Percentiles rank a stretch among this genome's conserved stretches.
phyloP scores from a whole-genome alignment of 169 alveolate genomes.

The Ichthyophthirius multifiliis region DNA sequence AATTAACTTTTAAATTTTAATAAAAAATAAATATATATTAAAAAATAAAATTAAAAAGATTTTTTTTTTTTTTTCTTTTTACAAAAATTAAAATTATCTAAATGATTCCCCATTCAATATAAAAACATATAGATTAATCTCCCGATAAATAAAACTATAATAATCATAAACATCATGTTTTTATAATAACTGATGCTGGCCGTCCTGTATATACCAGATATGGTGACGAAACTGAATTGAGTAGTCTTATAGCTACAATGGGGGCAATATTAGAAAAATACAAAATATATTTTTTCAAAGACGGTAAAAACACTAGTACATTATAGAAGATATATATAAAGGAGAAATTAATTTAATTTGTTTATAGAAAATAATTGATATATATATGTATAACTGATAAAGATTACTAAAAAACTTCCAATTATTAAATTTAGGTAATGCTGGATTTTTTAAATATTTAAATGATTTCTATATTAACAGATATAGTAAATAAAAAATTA shows the following conservation, averaged over 20 bases:
- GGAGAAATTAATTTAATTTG: slow-evolving; percentile 4
- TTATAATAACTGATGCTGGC: slow-evolving; percentile 64
- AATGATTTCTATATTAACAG: slow-evolving; percentile 37
- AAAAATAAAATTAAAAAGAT: too few relatives aligned
- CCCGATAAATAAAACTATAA: background rate
- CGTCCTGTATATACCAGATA: slow-evolving; percentile 68
- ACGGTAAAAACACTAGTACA: background rate
- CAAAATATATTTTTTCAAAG: slow-evolving; percentile 9
- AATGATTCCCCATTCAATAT: background rate
- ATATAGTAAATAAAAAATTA: slow-evolving; percentile 18
- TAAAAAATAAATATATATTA: too few relatives aligned
- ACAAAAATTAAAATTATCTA: too few relatives aligned
- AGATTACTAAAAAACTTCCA: background rate
- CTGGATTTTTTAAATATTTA: slow-evolving; percentile 34
- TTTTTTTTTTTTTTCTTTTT: too few relatives aligned
- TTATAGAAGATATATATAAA: slow-evolving; percentile 8
- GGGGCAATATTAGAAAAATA: slow-evolving; percentile 35
- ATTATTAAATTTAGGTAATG: slow-evolving; percentile 23
- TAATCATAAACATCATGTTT: slow-evolving; percentile 51
- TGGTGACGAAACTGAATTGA: slow-evolving; percentile 63
- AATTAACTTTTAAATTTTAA: too few relatives aligned
- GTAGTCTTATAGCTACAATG: slow-evolving; percentile 60
- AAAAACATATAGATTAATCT: background rate
- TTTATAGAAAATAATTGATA: slow-evolving; percentile 22
- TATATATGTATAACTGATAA: slow-evolving; percentile 10